Percentiles rank a stretch among this genome's conserved stretches.
These are phyloP conservation scores for Fereydounia khargensis DNA, from an alignment of 1,284 basidiomycete genomes.

Conservation along the genomic window DNA sequence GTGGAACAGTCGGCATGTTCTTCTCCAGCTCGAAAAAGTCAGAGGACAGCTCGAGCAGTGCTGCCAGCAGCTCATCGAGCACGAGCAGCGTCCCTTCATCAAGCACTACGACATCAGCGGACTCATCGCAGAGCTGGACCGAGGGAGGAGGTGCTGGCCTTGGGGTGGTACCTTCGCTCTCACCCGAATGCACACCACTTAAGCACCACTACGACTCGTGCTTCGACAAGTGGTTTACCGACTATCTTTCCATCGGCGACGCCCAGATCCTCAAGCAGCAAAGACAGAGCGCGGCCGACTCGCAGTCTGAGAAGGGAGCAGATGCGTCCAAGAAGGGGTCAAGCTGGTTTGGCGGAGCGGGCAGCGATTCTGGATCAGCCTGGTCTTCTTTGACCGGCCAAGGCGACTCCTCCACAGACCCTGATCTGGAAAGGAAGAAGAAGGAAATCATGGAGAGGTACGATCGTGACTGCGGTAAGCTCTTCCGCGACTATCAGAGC, in stretches of 20 bases:
- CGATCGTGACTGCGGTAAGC: slow-evolving; percentile 73
- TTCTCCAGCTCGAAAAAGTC: too few relatives aligned
- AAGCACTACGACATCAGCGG: background rate
- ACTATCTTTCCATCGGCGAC: slow-evolving; percentile 66
- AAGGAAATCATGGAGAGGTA: slow-evolving; percentile 60
- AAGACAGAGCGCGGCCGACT: slow-evolving; percentile 58
- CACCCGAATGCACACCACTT: slow-evolving; percentile 78
- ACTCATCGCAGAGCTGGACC: background rate
- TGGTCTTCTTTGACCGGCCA: slow-evolving; percentile 1
- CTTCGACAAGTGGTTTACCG: slow-evolving; percentile 95
- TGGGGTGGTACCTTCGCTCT: slow-evolving; percentile 61
- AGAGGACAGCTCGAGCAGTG: too few relatives aligned
- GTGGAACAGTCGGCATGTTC: too few relatives aligned
- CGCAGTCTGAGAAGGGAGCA: background rate
- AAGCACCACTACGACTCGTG: slow-evolving; percentile 87
- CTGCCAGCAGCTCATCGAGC: background rate
- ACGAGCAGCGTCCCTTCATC: background rate
- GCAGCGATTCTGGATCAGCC: background rate
- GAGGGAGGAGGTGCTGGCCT: slow-evolving; percentile 22
- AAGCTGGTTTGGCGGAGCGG: slow-evolving; percentile 8
- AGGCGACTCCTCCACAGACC: too few relatives aligned
- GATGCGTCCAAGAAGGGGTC: slow-evolving; percentile 13
- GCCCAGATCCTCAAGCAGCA: slow-evolving; percentile 46
- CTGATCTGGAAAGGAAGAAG: slow-evolving; percentile 15
- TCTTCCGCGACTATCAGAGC: slow-evolving; percentile 74